Evolutionary conservation across 108 stramenopile species (phyloP), one percentile per base, ranked within the genome.

Genomic region (Skeletonema tropicum): DNA sequence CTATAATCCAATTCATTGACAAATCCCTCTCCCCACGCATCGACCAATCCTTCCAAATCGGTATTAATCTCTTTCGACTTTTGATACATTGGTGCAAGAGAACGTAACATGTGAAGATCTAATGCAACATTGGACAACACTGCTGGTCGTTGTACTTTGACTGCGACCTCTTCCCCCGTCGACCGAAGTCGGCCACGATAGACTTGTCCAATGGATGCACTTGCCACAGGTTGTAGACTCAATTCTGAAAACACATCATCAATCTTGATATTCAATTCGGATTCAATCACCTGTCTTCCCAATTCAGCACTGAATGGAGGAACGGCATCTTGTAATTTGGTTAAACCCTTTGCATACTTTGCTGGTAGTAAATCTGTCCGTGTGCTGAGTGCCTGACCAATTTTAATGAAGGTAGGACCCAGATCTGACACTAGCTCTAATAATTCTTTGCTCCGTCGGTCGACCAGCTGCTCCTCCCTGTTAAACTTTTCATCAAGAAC

Each of bases 131-230:
- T 84, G 46, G 81, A 61, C 52, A 93, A 76, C n/a, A 89, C 86
- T 46, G 83, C 77, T 12, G 95, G 94, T 49, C 95, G 80, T 86
- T 96, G 95, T 15, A 94, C 90, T 69, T 96, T 96, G 57, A 96
- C 89, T 21, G 95, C 95, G 15, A 94, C 93, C 25, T 79, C 66
- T 0, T 42, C 66, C 35, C 74, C 70, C 8, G 68, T 62, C 0
- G 14, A 10, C 10, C 78, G 66, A 6, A 95, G 77, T 61, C 77
- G 78, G 17, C 87, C 93, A 73, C 84, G 85, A 83, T 94, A 94
- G 7, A 95, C 96, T 77, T 96, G 95, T 14, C 97, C 97, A 42
- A 97, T 92, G 13, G 90, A 92, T 8, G 97, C 97, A 19, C 87
- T 83, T 15, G 97, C 97, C 3, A 97, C 87, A 21, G 88, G 88